Evolutionary conservation across 495 filamentous ascomycete genomes (phyloP).

Genomic region (Podospora appendiculata): DNA sequence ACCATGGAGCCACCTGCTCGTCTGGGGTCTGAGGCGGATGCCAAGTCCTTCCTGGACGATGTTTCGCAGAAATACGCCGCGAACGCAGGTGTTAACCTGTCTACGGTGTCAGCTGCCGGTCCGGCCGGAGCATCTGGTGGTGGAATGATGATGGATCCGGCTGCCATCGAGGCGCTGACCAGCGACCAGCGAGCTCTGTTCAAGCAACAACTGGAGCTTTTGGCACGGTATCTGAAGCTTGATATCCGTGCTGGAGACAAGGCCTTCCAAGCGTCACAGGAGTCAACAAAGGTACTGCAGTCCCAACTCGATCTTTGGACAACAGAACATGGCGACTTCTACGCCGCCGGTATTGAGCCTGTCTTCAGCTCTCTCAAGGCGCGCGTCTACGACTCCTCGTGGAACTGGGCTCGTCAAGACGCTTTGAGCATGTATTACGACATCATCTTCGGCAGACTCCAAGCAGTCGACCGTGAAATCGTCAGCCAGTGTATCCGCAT

Average conservation of each 20-base stretch:
- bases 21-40: constrained; percentile 81
- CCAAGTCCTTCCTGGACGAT: constrained; percentile 84
- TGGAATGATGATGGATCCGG: constrained; percentile 99
- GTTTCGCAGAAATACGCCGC: constrained; percentile 83
- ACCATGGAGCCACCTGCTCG: constrained; percentile 88
- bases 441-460: constrained; percentile 92
- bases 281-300: constrained; percentile 79
- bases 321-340: constrained; percentile 91
- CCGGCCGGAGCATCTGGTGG: constrained; percentile 64
- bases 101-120: constrained; percentile 61
- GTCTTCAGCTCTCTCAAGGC: constrained; percentile 90
- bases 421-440: constrained; percentile 98
- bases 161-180: constrained; percentile 91
- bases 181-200: constrained; percentile 92
- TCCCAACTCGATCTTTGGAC: constrained; percentile 92
- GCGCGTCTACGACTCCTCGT: constrained; percentile 93
- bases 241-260: constrained; percentile 94
- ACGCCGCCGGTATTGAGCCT: constrained; percentile 88
- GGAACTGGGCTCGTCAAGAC: constrained; percentile 99
- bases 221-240: constrained; percentile 93
- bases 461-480: constrained; percentile 92
- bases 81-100: constrained; percentile 75
- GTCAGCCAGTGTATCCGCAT: constrained; percentile 97
- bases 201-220: constrained; percentile 93
- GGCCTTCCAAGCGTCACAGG: constrained; percentile 72